Evolutionary conservation across 805 yeast genomes (phyloP), one percentile per base, ranked within the genome.

Genomic region (Saccharomycopsis fibuligera): DNA sequence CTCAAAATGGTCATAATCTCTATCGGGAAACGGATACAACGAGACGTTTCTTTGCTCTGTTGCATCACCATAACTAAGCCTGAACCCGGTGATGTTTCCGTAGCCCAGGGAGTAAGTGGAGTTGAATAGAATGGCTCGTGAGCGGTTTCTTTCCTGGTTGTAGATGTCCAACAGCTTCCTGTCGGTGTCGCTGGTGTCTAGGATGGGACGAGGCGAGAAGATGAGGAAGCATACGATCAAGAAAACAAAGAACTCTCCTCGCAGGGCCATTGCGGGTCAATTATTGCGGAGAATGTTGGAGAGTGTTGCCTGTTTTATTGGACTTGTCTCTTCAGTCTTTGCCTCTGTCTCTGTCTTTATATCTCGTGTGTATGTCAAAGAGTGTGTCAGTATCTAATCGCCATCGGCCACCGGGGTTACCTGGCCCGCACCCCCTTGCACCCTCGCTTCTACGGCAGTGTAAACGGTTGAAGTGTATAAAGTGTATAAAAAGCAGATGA

Each of bases 21-120:
- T 68, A 4, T 63, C 66, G 1, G 68, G 77, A 23, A 81, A 61
- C 0, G 90, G 90, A 75, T 81, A 82, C 0, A 77, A 70, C 51
- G 73, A 70, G 1, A 64, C 67, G 24, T 69, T 68, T 43, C 71
- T 64, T 10, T 75, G 74, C 4, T 67, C 61, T 1, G 73, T 19
- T 14, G 69, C 72, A 62, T 83, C 95, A 8, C 70, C 67, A 56
- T 85, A 86, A 27, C 87, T 77, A 30, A 82, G 63, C 57, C 70
- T 73, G 50, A 82, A 76, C 3, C 96, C 96, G 0, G 93, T 83
- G 14, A 86, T 62, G 57, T 85, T 83, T 1, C 85, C 84, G 60
- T 80, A 81, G 4, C 86, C 87, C 3, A 64, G 51, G 17, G 60
- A 47, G 60, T 73, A 81, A 1, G 74, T 69, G 38, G 75, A 61